Evolutionary conservation across 768 basidiomycete genomes (phyloP), one percentile per base, ranked within the genome.

Genomic region (Multifurca ochricompacta): DNA sequence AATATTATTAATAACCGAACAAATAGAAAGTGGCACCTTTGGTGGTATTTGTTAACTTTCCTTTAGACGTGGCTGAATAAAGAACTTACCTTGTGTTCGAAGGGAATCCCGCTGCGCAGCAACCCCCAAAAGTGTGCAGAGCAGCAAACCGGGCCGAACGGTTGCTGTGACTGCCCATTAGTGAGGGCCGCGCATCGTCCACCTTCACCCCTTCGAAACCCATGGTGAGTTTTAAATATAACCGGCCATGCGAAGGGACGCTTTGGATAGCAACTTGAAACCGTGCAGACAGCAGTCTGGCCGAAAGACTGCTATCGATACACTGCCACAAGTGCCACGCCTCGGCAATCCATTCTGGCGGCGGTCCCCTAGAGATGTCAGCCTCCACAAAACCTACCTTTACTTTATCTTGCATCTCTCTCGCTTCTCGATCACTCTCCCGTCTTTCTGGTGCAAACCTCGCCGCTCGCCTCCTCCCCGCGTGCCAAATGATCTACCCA

Each of bases 241-340:
- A 25, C 36, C 34, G 25, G 31, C 18, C 23, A 28, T 31, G 18
- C 31, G 35, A 21, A 21, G 4, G 18, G 32, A 23, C 25, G 11
- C 18, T 30, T 25, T 21, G 46, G 31, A 46, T 39, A 30, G 46
- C 7, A 35, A 31, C 25, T 21, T 7, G 46, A 30, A 16, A 40
- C 28, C 23, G 30, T 23, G 52, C 52, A 53, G 28, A 54, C 21
- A 41, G 37, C 52, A 16, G 44, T 53, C 52, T 7, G 36, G 52
- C 44, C 44, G 36, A 54, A 54, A 41, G 53, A 54, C 31, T 5
- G 39, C 46, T 45, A 30, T 53, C 36, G 8, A 47, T 48, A 18
- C 53, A 37, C 21, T 30, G 23, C 45, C 11, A 28, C 46, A 35
- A 42, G 11, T 40, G 4, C 53, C 30, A 23, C 53, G 37, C 53